phyloP scores from a whole-genome alignment of 2,329 filamentous ascomycete species.

The Zymoseptoria pseudotritici region DNA sequence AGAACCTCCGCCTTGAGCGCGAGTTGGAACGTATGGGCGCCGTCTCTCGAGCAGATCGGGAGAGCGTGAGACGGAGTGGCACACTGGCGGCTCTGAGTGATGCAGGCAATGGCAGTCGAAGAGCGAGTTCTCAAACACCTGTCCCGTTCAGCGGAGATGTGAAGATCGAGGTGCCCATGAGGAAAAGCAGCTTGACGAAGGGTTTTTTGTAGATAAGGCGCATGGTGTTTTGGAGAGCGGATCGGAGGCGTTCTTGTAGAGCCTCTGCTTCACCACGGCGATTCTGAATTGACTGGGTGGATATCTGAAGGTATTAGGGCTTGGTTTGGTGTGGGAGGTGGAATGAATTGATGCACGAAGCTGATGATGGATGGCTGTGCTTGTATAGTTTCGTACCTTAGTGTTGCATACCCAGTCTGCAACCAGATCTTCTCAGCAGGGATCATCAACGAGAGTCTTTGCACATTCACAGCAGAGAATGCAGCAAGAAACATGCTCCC shows the following conservation, averaged over 20 bases:
- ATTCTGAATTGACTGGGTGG: not conserved
- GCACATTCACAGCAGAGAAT: not conserved
- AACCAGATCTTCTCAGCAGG: not conserved
- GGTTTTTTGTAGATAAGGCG: conserved; percentile 42
- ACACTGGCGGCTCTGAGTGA: conserved; percentile 37
- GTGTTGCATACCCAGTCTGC: not conserved
- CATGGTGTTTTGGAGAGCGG: conserved; percentile 10
- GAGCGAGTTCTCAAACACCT: conserved; percentile 37
- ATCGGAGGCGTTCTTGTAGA: conserved; percentile 19
- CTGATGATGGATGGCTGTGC: not conserved
- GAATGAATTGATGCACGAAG: not conserved
- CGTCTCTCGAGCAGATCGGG: conserved; percentile 65
- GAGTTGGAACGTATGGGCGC: conserved; percentile 60
- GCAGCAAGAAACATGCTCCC: conserved; percentile 23
- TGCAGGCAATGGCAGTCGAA: conserved; percentile 30
- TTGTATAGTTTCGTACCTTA: not conserved
- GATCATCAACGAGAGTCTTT: no score
- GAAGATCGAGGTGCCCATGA: conserved; percentile 30
- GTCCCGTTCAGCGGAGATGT: conserved; percentile 29
- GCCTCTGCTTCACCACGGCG: not conserved
- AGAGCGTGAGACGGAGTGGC: conserved; percentile 26
- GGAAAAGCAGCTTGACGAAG: conserved; percentile 41
- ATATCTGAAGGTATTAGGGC: not conserved
- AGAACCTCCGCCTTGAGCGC: conserved; percentile 69
- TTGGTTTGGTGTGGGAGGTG: not conserved